Conservation (phyloP, 2,329 filamentous ascomycete species). For the Trichoderma brevicompactum region DNA sequence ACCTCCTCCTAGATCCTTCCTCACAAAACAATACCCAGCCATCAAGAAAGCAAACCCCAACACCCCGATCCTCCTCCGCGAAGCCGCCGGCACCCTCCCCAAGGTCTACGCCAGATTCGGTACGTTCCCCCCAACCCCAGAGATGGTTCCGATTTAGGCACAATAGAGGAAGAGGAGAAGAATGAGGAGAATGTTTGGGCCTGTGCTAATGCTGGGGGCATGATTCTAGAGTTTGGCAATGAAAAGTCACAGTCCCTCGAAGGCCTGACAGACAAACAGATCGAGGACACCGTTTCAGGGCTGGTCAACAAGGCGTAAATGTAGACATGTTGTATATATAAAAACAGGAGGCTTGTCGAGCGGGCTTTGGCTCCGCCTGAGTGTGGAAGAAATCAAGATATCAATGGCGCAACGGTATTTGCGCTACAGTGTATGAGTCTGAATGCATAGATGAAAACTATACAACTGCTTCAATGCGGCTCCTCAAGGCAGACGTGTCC, state of each 20-base stretch:
- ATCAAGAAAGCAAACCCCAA: conserved; percentile 99
- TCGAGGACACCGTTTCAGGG: conserved; percentile 61
- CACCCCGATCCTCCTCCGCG: conserved; percentile 91
- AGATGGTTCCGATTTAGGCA: not conserved
- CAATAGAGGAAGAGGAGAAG: not conserved
- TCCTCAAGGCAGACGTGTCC: conserved; percentile 13
- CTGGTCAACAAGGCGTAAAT: conserved; percentile 51
- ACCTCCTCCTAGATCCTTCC: conserved; percentile 70
- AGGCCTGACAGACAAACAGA: conserved; percentile 64
- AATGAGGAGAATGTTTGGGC: too few species aligned
- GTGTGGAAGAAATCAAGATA: not conserved
- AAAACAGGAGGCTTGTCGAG: not conserved
- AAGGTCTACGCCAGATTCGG: conserved; percentile 92
- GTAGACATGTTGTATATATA: not conserved
- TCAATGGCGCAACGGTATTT: conserved; percentile 7
- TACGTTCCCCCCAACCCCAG: conserved; percentile 44
- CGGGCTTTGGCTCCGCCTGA: not conserved
- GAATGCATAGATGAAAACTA: conserved; percentile 21
- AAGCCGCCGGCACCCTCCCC: conserved; percentile 82
- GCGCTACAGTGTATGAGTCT: conserved; percentile 13
- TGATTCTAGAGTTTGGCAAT: conserved; percentile 54
- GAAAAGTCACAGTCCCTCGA: conserved; percentile 63
- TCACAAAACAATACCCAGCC: conserved; percentile 88
- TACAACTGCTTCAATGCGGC: not conserved
- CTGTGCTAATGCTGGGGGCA: not conserved